Base-by-base conservation (phyloP, 768 basidiomycete genomes). In the Pholiota microspora region DNA sequence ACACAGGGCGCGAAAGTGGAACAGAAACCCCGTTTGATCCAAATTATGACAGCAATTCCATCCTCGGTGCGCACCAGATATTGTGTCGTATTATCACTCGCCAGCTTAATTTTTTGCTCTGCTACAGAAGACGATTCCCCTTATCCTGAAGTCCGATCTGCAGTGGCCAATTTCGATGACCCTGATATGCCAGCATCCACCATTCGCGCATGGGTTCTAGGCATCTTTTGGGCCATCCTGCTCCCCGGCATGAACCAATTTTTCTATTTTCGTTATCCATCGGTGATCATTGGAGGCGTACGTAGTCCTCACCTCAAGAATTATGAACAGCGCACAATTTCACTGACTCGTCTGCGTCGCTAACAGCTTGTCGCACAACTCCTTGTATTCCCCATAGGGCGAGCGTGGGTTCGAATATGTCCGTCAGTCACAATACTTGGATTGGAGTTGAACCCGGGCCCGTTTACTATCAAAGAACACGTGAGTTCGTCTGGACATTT, bases 121-220 rank as follows among this genome's bases (percentile, higher is more conserved):
- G 21, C 24, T 25, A 32, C 60, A 73, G 75, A 69, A 62, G 87
- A 92, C 59, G 91, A 92, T 66, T 91, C 89, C 2, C 91, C 91
- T 3, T 93, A 93, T 64, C 88, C 88, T 5, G 91, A 93, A 66
- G 89, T 90, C 10, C 82, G 88, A 42, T 83, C 86, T 7, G 87
- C 88, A 6, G 88, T 89, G 7, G 81, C 85, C 16, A 88, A 87
- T 67, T 83, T 80, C 28, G 88, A 90, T 62, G 88, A 89, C 64
- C 78, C 78, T 3, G 68, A 69, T 31, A 87, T 88, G 72, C 86
- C 86, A 1, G 77, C 73, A 4, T 77, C 76, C 28, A 80, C 80
- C 31, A 34, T 92, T 21, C 81, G 84, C 45, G 76, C 80, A 4
- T 86, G 84, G 83, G 69, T 79, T 0, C 69, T 86, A 38, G 85